Evolutionary conservation across 2,329 filamentous ascomycete genomes (phyloP).

Genomic region (Graphilbum sp.): DNA sequence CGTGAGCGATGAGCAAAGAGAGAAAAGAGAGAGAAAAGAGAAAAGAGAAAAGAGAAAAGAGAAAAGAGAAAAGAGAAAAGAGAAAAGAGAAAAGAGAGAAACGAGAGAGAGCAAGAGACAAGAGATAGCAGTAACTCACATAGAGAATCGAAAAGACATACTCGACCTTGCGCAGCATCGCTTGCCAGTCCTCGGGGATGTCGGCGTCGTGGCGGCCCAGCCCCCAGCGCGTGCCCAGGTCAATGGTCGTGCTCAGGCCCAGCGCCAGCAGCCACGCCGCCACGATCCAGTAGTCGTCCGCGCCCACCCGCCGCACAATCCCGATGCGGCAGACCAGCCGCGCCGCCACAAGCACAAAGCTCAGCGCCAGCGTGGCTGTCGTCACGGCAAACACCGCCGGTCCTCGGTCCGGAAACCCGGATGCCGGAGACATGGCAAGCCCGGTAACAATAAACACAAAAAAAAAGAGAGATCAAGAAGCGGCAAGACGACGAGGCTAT

Average conservation of each 20-base stretch:
- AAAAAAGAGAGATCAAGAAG: no score
- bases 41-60: no score
- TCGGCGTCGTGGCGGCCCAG: conserved; percentile 51
- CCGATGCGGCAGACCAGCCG: conserved; percentile 56
- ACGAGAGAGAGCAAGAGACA: no score
- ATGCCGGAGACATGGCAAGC: background rate
- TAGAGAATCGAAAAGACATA: conserved; percentile 50
- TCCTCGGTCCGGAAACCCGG: conserved; percentile 30
- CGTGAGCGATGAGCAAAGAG: no score
- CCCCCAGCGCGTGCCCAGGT: conserved; percentile 45
- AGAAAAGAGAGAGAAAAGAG: no score
- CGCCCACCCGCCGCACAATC: conserved; percentile 54
- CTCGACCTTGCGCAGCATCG: conserved; percentile 39
- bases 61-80: no score
- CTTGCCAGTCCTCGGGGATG: conserved; percentile 32
- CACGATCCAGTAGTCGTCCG: conserved; percentile 71
- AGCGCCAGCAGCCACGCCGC: conserved; percentile 61
- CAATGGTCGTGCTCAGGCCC: conserved; percentile 50
- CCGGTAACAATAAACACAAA: no score
- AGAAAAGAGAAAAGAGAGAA: no score
- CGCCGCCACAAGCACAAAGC: conserved; percentile 58
- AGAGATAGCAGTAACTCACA: conserved; percentile 26
- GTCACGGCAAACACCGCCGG: conserved; percentile 53
- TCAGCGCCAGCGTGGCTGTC: conserved; percentile 49
- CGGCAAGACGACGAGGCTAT: no score